Base-by-base conservation (phyloP, 768 basidiomycete species). In the Russula sp. region DNA sequence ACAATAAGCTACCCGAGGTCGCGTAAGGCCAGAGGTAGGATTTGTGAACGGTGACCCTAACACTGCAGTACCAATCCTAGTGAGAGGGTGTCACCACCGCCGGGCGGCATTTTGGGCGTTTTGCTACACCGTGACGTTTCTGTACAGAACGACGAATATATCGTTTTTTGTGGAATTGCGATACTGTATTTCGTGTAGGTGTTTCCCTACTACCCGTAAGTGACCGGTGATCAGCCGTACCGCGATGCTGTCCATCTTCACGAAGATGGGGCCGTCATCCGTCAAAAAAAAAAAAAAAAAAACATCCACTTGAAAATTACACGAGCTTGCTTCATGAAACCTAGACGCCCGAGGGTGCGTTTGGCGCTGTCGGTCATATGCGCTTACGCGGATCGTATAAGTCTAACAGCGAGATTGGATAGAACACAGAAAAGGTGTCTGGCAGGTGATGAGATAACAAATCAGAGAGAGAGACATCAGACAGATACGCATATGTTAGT, bases 111-210 rank as follows among this genome's bases (percentile, higher is more conserved):
- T 27, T 27, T 27, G 22, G 22, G 18, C 31, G 22, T 59, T 51
- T 49, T 59, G 4, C 31, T 13, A 63, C 62, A 63, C n/a, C n/a
- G n/a, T n/a, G n/a, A n/a, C 62, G 62, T 27, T 27, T 27, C 22
- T 63, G 56, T 53, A 34, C 34, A 8, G n/a, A n/a, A 39, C 62
- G 48, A 56, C 34, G 34, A 63, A 60, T 35, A 44, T 4, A 44
- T n/a, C 32, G n/a, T 34, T 18, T 18, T 18, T 18, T 27, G 39
- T 27, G 18, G 34, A 10, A 34, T 47, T 31, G 22, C 22, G 22
- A 27, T 2, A 27, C 22, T 1, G 22, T 27, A 27, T 27, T 27
- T 27, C 22, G 22, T 2, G 22, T 27, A 27, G 8, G 3, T 35
- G 14, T 44, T 48, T 53, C 50, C 32, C 44, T 35, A 22, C 32